Conservation (phyloP, 305 asterid genomes). For the Fraxinus floribunda region DNA sequence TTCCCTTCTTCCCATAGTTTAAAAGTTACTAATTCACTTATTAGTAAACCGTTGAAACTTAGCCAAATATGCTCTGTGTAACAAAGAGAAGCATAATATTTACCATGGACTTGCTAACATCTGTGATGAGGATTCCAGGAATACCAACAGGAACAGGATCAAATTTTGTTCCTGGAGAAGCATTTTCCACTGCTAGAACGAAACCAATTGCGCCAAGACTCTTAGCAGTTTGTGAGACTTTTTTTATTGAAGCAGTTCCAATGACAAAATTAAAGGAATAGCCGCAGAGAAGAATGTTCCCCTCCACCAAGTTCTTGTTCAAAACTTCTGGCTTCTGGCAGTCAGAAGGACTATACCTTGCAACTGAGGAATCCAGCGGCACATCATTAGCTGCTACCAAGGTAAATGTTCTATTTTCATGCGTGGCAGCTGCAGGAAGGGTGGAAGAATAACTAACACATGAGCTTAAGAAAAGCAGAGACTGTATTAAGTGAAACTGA, state of each 20-base stretch:
- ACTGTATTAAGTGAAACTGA: neutral
- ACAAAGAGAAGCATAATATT: neutral
- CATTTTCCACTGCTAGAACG: conserved; percentile 95
- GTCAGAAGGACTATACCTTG: conserved; percentile 70
- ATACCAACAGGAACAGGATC: conserved; percentile 84
- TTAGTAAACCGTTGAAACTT: neutral
- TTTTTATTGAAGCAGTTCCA: conserved; percentile 90
- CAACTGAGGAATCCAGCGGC: conserved; percentile 67
- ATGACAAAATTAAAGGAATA: conserved; percentile 88
- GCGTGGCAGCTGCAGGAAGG: conserved; percentile 74
- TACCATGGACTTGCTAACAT: conserved; percentile 72
- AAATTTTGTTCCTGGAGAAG: conserved; percentile 86
- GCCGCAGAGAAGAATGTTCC: conserved; percentile 96
- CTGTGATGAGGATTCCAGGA: conserved; percentile 89
- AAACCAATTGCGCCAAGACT: conserved; percentile 93
- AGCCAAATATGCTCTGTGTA: neutral
- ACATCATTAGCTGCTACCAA: conserved; percentile 92
- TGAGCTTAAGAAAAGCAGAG: neutral
- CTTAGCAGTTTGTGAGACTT: conserved; percentile 77
- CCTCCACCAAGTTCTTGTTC: conserved; percentile 83
- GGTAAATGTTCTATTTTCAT: conserved; percentile 63
- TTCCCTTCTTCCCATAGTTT: neutral
- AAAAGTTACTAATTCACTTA: neutral
- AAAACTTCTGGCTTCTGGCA: conserved; percentile 95
- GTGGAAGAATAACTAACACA: conserved; percentile 13